phyloP scores from a whole-genome alignment of 208 protist genomes.

The Acanthamoeba culbertsoni region DNA sequence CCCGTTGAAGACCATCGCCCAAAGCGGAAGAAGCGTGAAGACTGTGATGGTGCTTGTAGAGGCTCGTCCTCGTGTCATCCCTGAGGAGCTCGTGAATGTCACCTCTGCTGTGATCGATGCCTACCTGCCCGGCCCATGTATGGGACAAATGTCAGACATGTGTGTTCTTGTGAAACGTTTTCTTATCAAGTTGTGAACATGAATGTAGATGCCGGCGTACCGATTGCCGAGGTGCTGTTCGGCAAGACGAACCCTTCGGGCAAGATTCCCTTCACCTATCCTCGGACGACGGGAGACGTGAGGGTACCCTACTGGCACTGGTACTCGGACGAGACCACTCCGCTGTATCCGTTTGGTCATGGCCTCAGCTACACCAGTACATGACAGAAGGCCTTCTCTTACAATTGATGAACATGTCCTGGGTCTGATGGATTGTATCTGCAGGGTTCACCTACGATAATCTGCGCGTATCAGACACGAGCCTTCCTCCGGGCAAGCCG shows the following conservation, averaged over 20 bases:
- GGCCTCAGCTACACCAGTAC: slow-evolving; percentile 59
- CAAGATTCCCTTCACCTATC: slow-evolving; percentile 67
- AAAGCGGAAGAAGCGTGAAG: neutral
- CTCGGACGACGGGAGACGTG: slow-evolving; percentile 51
- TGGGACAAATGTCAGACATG: too few species aligned
- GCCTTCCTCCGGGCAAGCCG: neutral
- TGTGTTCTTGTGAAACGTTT: neutral
- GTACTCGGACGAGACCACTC: slow-evolving; percentile 43
- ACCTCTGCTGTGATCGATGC: neutral
- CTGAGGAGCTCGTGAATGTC: neutral
- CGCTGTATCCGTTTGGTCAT: slow-evolving; percentile 50
- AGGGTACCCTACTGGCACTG: slow-evolving; percentile 61
- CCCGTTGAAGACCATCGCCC: neutral
- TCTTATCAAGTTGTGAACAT: neutral
- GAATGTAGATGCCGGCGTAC: neutral
- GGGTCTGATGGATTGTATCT: neutral
- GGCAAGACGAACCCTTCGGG: slow-evolving; percentile 51
- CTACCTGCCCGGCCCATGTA: slow-evolving; percentile 46
- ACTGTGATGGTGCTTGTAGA: slow-evolving; percentile 23
- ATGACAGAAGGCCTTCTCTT: too few species aligned
- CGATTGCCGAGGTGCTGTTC: slow-evolving; percentile 47
- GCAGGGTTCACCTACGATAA: slow-evolving; percentile 3
- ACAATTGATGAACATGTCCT: neutral
- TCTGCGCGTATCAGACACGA: neutral
- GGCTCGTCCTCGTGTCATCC: slow-evolving; percentile 25